Evolutionary conservation across 2,329 filamentous ascomycete genomes (phyloP), one percentile per base, ranked within the genome.

Genomic region (Claviceps sp.): DNA sequence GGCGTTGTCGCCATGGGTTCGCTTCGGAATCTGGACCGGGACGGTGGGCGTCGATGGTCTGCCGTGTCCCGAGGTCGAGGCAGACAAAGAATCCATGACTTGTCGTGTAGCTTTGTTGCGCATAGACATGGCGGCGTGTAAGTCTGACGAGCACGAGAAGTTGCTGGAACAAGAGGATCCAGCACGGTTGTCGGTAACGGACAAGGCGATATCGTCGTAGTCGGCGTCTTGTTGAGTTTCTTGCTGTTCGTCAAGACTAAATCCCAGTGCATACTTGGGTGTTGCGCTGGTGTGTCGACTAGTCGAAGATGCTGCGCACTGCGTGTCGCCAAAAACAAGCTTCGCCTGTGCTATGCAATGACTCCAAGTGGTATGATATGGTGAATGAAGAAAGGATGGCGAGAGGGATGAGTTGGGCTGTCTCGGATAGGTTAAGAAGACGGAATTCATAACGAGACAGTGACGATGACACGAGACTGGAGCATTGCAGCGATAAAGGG

Each of bases 21-120:
- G 71, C 46, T 65, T 64, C 41, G 77, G 77, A 47, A 81, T 81
- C 61, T 78, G 73, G 18, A 81, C 75, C 0, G 77, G 77, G 55
- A 71, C 74, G 20, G 75, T 73, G 22, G 74, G 60, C 37, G 63
- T 66, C 34, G 61, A 60, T 46, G 65, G 60, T 43, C 61, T 59
- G 20, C 56, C 60, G 48, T 62, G 53, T 54, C 57, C 59, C 56
- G 63, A 58, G 55, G 63, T 55, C 58, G 63, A 60, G 54, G 61
- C 58, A 49, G 63, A 56, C 40, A 62, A 56, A 50, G 41, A 50
- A 43, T 42, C 47, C 24, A n/a, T 41, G 47, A 58, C 58, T 52
- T 65, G 61, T 55, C 60, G 59, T 54, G 62, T 58, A 30, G 62
- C 59, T 55, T 64, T 68, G 48, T 40, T 53, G 24, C 63, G 65